A percentile compares a stretch with the other conserved stretches of the same genome.
These are phyloP conservation scores for Santalum album DNA, from an alignment of 164 flowering plant species.

Conservation along the genomic window DNA sequence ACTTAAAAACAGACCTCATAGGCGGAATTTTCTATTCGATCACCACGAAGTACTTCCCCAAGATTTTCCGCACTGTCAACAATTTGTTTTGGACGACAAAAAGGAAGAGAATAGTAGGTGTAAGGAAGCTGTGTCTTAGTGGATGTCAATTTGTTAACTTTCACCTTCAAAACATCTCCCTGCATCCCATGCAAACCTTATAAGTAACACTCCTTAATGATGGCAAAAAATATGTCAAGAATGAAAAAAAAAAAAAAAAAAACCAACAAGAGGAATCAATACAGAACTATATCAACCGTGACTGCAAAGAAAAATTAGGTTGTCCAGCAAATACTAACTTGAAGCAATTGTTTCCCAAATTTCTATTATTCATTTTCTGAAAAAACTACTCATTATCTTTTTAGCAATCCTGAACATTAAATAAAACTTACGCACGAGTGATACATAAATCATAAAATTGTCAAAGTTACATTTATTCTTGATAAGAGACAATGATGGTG, in stretches of 20 bases:
- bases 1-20: conserved; percentile 27
- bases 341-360: no score
- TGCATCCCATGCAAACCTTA: conserved; percentile 9
- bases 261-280: not conserved
- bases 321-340: not conserved
- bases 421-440: no score
- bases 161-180: conserved; percentile 28
- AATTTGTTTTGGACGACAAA: conserved; percentile 23
- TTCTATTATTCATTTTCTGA: no score
- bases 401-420: no score
- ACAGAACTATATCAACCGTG: not conserved
- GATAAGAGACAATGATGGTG: no score
- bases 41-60: conserved; percentile 53
- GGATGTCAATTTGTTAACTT: conserved; percentile 33
- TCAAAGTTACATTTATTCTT: no score
- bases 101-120: conserved; percentile 36
- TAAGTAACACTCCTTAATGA: not conserved
- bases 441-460: no score
- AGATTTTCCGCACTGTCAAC: conserved; percentile 51
- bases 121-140: conserved; percentile 19
- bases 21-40: conserved; percentile 45
- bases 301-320: not conserved
- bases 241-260: not conserved
- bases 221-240: not conserved
- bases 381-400: no score